A percentile compares a stretch with the other conserved stretches of the same genome.
Evolutionary conservation across 257 asterid species (phyloP).

Genomic region (Catharanthus roseus): DNA sequence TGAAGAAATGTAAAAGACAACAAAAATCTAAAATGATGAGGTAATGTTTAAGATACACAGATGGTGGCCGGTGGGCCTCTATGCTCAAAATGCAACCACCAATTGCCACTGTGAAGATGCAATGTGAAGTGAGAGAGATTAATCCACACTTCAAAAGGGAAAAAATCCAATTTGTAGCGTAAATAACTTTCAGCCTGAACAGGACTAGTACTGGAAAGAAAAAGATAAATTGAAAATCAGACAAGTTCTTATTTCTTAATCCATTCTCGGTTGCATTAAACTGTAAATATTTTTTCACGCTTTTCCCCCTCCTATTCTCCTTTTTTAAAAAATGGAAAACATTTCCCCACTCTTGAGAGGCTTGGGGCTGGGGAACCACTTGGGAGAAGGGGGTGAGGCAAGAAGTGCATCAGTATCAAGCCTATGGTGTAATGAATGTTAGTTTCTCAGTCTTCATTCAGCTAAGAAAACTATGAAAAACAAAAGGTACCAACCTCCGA

Average conservation of each 20-base stretch:
- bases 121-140: neutral
- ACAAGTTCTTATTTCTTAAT: neutral
- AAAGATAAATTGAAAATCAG: neutral
- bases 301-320: neutral
- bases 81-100: neutral
- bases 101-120: neutral
- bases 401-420: neutral
- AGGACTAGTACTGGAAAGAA: neutral
- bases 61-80: no score
- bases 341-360: neutral
- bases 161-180: neutral
- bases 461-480: neutral
- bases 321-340: neutral
- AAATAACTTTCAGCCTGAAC: neutral
- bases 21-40: neutral
- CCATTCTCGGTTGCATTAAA: neutral
- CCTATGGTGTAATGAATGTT: neutral
- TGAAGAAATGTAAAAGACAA: neutral
- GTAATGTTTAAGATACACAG: neutral
- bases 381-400: neutral
- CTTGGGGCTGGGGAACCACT: neutral
- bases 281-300: neutral
- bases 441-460: neutral
- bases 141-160: neutral
- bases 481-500: constrained; percentile 4